A percentile compares a stretch with the other conserved stretches of the same genome.
Conservation (phyloP, 805 yeast genomes). For the Candida loeiensis region DNA sequence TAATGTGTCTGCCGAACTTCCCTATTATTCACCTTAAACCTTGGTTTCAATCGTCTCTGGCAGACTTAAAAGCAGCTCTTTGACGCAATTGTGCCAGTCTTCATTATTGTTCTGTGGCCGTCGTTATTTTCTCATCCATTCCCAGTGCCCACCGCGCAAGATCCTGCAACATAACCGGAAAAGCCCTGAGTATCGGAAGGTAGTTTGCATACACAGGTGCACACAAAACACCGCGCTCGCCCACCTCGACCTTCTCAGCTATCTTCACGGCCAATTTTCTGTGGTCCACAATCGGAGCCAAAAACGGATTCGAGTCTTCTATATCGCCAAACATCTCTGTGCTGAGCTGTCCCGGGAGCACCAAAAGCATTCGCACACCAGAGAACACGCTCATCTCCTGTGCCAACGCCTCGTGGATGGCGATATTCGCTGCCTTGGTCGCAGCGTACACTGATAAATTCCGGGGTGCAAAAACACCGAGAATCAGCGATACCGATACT, state of each 20-base stretch:
- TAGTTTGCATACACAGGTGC: conserved; percentile 47
- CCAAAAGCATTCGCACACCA: conserved; percentile 31
- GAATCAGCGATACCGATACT: conserved; percentile 44
- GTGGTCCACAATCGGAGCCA: conserved; percentile 48
- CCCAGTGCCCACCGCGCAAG: conserved; percentile 32
- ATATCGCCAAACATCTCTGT: conserved; percentile 50
- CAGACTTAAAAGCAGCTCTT: no score
- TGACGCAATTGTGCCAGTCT: no score
- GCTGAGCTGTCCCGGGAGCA: conserved; percentile 50
- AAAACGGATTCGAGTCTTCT: conserved; percentile 34
- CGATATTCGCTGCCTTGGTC: conserved; percentile 44
- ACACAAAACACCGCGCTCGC: conserved; percentile 41
- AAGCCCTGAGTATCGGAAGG: conserved; percentile 37
- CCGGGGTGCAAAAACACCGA: conserved; percentile 48
- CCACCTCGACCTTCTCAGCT: conserved; percentile 28
- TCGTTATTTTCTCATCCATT: conserved; percentile 34
- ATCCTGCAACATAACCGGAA: conserved; percentile 41
- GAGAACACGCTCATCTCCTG: conserved; percentile 32
- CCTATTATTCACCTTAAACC: no score
- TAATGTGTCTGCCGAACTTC: no score
- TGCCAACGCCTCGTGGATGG: conserved; percentile 43
- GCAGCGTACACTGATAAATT: conserved; percentile 48
- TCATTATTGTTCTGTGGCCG: no score
- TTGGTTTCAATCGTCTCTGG: no score
- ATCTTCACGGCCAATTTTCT: conserved; percentile 34